phyloP scores from a whole-genome alignment of 805 yeast species.

The Pichia paraexigua region DNA sequence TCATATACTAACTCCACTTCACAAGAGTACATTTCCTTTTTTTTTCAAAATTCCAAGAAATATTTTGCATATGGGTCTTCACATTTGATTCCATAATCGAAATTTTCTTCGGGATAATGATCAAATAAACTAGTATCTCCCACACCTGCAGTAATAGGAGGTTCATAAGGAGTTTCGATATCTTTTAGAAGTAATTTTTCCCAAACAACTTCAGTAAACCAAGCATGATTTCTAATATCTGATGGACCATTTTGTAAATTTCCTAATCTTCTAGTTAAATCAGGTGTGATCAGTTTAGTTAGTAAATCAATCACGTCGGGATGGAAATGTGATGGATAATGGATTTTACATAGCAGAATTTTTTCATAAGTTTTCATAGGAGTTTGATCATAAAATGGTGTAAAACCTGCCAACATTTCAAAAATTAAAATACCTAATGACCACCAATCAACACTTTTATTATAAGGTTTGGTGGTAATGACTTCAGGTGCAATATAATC shows the following conservation, averaged over 20 bases:
- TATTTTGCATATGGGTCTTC: slow-evolving; percentile 31
- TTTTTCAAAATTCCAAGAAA: slow-evolving; percentile 24
- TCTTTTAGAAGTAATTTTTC: slow-evolving; percentile 46
- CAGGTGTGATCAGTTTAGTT: slow-evolving; percentile 44
- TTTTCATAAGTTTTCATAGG: slow-evolving; percentile 60
- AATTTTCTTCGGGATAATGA: slow-evolving; percentile 69
- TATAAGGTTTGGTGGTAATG: slow-evolving; percentile 55
- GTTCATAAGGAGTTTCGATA: slow-evolving; percentile 58
- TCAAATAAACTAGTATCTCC: slow-evolving; percentile 59
- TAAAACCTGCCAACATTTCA: slow-evolving; percentile 56
- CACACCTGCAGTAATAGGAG: slow-evolving; percentile 56
- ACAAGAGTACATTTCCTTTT: not conserved
- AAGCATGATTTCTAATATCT: slow-evolving; percentile 48
- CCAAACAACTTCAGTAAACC: slow-evolving; percentile 59
- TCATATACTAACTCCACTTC: not conserved
- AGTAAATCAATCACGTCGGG: slow-evolving; percentile 46
- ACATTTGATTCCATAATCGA: slow-evolving; percentile 74
- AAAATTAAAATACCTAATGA: slow-evolving; percentile 51
- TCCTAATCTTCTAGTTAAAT: slow-evolving; percentile 48
- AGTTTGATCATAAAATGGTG: slow-evolving; percentile 55
- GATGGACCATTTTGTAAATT: slow-evolving; percentile 50
- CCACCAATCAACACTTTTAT: slow-evolving; percentile 62
- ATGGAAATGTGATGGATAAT: slow-evolving; percentile 46
- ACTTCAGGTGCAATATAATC: slow-evolving; percentile 62
- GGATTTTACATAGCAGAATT: slow-evolving; percentile 45